Conservation (phyloP, 495 filamentous ascomycete species). For the Aspergillus kassunensis region DNA sequence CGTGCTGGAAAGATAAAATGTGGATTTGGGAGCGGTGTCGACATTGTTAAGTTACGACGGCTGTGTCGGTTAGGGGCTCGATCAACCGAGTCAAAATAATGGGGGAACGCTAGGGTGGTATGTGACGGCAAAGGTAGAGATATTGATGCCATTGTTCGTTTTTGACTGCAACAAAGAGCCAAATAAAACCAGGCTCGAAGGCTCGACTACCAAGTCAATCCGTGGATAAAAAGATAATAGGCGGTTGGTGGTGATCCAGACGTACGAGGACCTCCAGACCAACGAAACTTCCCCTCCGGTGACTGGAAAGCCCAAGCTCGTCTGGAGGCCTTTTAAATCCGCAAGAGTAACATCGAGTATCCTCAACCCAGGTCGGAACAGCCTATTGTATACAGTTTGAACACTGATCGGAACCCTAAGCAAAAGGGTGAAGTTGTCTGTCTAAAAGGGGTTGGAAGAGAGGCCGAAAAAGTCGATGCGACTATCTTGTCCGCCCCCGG, state of each 20-base stretch:
- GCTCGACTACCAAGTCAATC: constrained; percentile 11
- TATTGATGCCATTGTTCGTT: constrained; percentile 39
- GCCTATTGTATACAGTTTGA: constrained; percentile 8
- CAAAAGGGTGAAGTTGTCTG: background rate
- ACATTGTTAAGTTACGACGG: constrained; percentile 32
- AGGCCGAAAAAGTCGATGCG: background rate
- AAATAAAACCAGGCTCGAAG: constrained; percentile 11
- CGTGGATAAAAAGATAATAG: constrained; percentile 4
- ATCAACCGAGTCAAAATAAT: constrained; percentile 30
- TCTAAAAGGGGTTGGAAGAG: background rate
- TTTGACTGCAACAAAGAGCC: constrained; percentile 15
- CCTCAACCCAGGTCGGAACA: constrained; percentile 28
- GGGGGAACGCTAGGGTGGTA: constrained; percentile 25
- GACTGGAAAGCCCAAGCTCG: constrained; percentile 35
- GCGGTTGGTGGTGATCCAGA: constrained; percentile 31
- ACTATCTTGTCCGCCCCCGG: background rate
- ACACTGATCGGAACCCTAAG: background rate
- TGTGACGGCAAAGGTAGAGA: constrained; percentile 38
- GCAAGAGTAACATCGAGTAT: constrained; percentile 35
- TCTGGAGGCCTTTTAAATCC: constrained; percentile 43
- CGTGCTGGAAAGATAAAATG: constrained; percentile 65
- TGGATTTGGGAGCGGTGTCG: constrained; percentile 60
- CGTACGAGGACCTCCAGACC: constrained; percentile 42
- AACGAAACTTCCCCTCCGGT: constrained; percentile 29
- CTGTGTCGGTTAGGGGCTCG: constrained; percentile 17